Base-by-base conservation (phyloP, 441 rosid genomes). In the California macrophylla region DNA sequence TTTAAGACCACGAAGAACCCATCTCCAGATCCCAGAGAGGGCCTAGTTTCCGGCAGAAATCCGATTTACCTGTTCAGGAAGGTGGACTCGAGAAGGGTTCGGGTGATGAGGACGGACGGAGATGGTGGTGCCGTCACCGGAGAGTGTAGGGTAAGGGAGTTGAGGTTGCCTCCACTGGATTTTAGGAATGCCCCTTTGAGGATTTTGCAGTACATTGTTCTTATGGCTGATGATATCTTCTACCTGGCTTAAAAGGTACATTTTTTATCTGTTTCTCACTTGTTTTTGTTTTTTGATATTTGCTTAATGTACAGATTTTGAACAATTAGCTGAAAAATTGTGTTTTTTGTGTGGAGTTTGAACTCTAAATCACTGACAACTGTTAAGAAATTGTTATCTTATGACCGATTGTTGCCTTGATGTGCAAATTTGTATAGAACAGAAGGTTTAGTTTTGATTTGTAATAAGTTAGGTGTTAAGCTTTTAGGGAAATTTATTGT, bases 211-310 rank as follows among this genome's bases (percentile, higher is more conserved):
- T 87, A 87, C 72, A 68, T 85, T 62, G 78, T 84, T 72, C 74
- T 87, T 52, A 87, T 86, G 89, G 82, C 92, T 12, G 92, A 85
- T 60, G 84, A 84, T 72, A 71, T 87, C 74, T 87, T 87, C 84
- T 85, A 78, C 73, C 81, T 85, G 52, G 83, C 86, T 0, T 87
- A 75, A 76, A 76, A 10, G 30, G 64, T 78, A 67, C 65, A 52
- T 28, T 36, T n/a, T 21, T 24, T 58, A 42, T 52, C 60, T 52
- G 23, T 18, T 52, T 54, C 61, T 52, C 13, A 21, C 0, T 40
- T 3, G 3, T 15, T 34, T 15, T 69, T 18, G 1, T 10, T 9
- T 66, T 6, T 12, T 13, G 13, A 54, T 54, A 45, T 42, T 4
- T 12, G 50, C 50, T 42, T 42, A 30, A 30, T 38, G 2, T 38